These are phyloP conservation scores for Candida glaebosa DNA, from an alignment of 805 yeast genomes.

Conservation along the genomic window DNA sequence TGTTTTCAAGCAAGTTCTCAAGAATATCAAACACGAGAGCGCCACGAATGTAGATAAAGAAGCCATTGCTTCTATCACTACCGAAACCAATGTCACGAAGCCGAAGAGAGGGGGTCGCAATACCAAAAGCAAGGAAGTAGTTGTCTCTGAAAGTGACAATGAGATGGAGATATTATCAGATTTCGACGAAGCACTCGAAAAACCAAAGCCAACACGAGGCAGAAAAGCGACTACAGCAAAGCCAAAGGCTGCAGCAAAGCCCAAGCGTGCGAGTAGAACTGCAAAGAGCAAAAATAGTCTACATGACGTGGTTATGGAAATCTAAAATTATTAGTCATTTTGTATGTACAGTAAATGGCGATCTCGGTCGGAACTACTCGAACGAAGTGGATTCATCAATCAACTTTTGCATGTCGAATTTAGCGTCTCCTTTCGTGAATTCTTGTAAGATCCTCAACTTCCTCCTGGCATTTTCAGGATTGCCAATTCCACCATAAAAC, in stretches of 20 bases:
- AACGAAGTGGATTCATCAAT: conserved; percentile 71
- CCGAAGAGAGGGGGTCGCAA: conserved; percentile 2
- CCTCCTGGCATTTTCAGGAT: conserved; percentile 36
- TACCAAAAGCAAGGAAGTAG: conserved; percentile 5
- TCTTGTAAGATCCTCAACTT: conserved; percentile 57
- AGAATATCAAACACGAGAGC: conserved; percentile 29
- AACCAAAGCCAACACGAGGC: conserved; percentile 4
- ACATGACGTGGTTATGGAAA: conserved; percentile 12
- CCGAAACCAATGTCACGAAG: neutral
- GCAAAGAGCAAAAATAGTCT: conserved; percentile 8
- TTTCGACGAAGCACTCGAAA: conserved; percentile 5
- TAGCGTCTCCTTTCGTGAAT: conserved; percentile 66
- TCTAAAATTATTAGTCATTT: conserved; percentile 9
- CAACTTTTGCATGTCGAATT: conserved; percentile 65
- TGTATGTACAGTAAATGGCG: conserved; percentile 1
- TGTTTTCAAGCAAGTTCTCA: conserved; percentile 44
- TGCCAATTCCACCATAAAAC: conserved; percentile 68
- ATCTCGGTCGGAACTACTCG: conserved; percentile 33
- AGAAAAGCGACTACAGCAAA: conserved; percentile 2
- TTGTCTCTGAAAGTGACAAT: conserved; percentile 5
- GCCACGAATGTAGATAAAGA: neutral
- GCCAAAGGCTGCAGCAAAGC: conserved; percentile 4
- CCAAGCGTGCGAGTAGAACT: neutral
- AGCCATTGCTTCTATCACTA: neutral
- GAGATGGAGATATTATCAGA: conserved; percentile 4